Percentiles rank a stretch among this genome's conserved stretches.
These are phyloP conservation scores for Chiua virens DNA, from an alignment of 768 basidiomycete genomes.

Conservation along the genomic window DNA sequence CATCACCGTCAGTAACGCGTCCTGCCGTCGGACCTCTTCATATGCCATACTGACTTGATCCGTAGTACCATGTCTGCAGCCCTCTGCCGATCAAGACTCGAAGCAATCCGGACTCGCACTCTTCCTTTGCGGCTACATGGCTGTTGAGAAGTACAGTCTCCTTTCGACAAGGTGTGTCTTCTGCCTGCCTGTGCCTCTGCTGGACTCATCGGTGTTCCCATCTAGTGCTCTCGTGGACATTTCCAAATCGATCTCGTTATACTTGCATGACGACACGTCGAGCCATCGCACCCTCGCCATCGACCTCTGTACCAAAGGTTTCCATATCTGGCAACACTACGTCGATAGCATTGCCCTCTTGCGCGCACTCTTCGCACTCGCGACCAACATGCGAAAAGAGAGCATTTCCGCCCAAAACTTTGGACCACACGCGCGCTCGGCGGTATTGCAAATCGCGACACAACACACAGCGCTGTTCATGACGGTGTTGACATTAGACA, in stretches of 20 bases:
- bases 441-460: constrained; percentile 82
- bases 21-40: background rate
- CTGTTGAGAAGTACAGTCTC: constrained; percentile 74
- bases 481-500: constrained; percentile 89
- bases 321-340: constrained; percentile 93
- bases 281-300: constrained; percentile 72
- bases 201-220: background rate
- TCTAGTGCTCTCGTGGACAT: constrained; percentile 77
- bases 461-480: constrained; percentile 88
- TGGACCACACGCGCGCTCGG: constrained; percentile 74
- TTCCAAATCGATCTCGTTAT: constrained; percentile 77
- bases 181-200: background rate
- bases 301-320: constrained; percentile 89
- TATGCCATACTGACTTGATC: constrained; percentile 9
- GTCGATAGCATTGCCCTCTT: constrained; percentile 88
- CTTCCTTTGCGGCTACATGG: constrained; percentile 80
- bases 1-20: constrained; percentile 48
- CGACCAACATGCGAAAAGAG: constrained; percentile 74
- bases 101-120: constrained; percentile 65
- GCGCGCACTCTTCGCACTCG: constrained; percentile 77
- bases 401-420: constrained; percentile 64
- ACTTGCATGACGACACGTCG: constrained; percentile 71
- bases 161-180: constrained; percentile 64
- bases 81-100: constrained; percentile 59
- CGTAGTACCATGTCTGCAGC: constrained; percentile 62